phyloP scores from a whole-genome alignment of 208 protist species.

The Acanthamoeba castellanii region DNA sequence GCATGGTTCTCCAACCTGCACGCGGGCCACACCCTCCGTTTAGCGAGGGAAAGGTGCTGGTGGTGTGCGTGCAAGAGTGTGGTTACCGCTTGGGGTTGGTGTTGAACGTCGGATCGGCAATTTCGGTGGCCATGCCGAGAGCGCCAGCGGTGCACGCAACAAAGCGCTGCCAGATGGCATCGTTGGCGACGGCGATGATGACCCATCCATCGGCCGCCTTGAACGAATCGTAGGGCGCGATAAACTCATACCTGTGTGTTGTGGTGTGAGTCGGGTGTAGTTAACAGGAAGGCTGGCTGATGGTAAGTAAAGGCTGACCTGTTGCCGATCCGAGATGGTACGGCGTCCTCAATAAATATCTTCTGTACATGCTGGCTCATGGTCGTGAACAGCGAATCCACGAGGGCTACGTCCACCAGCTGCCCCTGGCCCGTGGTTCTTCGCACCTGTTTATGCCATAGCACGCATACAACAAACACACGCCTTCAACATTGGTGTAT shows the following conservation, averaged over 20 bases:
- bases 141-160: conserved; percentile 29
- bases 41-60: neutral
- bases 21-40: neutral
- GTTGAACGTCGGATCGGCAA: conserved; percentile 23
- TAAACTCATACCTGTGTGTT: conserved; percentile 46
- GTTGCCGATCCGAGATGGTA: conserved; percentile 56
- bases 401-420: conserved; percentile 55
- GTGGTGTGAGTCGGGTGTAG: neutral
- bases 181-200: conserved; percentile 69
- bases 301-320: neutral
- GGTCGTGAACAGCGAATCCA: conserved; percentile 69
- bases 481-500: neutral
- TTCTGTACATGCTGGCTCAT: conserved; percentile 72
- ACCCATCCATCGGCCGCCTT: conserved; percentile 69
- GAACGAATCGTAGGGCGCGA: conserved; percentile 64
- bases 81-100: conserved; percentile 48
- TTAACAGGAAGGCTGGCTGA: neutral
- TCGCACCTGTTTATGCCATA: neutral
- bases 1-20: conserved; percentile 27
- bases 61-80: neutral
- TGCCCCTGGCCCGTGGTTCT: conserved; percentile 20
- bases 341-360: conserved; percentile 54
- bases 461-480: neutral
- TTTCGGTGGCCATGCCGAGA: conserved; percentile 13
- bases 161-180: conserved; percentile 60